Evolutionary conservation across 192 early-diverging fungal genomes (phyloP).

Genomic region (Coemansia sp.): DNA sequence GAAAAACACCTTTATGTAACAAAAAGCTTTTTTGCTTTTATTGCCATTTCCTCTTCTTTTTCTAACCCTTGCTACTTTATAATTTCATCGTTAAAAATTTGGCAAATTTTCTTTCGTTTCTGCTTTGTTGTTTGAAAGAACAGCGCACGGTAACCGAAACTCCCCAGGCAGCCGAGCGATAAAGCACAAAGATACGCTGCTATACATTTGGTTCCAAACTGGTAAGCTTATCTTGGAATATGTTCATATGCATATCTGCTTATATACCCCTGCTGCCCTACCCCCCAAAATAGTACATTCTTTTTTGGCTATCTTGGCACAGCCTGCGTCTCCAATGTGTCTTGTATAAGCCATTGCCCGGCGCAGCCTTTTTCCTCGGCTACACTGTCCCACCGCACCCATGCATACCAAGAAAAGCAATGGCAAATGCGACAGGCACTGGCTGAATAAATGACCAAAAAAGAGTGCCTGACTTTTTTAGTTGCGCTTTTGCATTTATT

Average conservation of each 20-base stretch:
- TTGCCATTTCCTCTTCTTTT: not conserved
- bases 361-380: not conserved
- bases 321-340: not conserved
- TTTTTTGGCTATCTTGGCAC: not conserved
- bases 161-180: not conserved
- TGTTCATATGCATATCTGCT: not conserved
- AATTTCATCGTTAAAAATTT: slow-evolving; percentile 2
- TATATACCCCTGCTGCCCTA: not conserved
- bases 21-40: not conserved
- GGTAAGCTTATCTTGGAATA: slow-evolving; percentile 1
- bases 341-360: not conserved
- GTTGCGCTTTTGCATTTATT: not conserved
- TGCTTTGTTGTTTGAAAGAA: not conserved
- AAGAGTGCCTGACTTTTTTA: slow-evolving; percentile 5
- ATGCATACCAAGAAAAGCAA: not conserved
- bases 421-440: not conserved
- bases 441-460: not conserved
- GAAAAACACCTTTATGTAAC: not conserved
- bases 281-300: not conserved
- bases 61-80: slow-evolving; percentile 1
- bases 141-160: not conserved
- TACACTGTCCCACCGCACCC: not conserved
- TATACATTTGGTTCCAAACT: not conserved
- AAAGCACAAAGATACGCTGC: not conserved
- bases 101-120: not conserved